Percentiles rank a stretch among this genome's conserved stretches.
phyloP scores from a whole-genome alignment of 2,329 filamentous ascomycete species.

The Neonectria neomacrospora region DNA sequence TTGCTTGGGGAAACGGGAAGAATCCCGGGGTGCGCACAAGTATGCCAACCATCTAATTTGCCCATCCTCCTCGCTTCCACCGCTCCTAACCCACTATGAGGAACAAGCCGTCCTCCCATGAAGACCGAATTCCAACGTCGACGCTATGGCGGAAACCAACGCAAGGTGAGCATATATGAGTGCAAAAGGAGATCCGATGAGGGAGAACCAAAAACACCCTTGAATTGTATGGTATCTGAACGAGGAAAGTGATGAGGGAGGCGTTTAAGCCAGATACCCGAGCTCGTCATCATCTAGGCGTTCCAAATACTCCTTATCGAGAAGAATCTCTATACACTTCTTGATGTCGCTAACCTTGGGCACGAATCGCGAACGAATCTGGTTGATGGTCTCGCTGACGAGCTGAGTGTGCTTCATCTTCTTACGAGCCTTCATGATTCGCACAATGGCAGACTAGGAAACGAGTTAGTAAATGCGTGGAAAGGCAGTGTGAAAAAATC shows the following conservation, averaged over 20 bases:
- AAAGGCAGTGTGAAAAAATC: background rate
- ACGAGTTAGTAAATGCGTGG: conserved; percentile 39
- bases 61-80: conserved; percentile 14
- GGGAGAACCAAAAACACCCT: background rate
- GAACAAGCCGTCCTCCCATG: background rate
- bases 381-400: conserved; percentile 93
- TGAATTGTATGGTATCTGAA: conserved; percentile 2
- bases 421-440: conserved; percentile 99
- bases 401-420: conserved; percentile 97
- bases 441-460: conserved; percentile 90
- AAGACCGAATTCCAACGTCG: background rate
- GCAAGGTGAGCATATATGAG: background rate
- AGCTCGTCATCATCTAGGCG: conserved; percentile 94
- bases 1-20: background rate
- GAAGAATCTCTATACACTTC: conserved; percentile 98
- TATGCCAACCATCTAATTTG: conserved; percentile 18
- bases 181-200: background rate
- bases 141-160: background rate
- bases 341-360: conserved; percentile 97
- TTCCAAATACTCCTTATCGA: conserved; percentile 99
- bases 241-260: background rate
- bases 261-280: conserved; percentile 84
- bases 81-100: conserved; percentile 10
- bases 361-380: conserved; percentile 92
- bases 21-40: conserved; percentile 10